Base-by-base conservation (phyloP, 192 early-diverging fungal genomes). In the Entomortierella parvispora region DNA sequence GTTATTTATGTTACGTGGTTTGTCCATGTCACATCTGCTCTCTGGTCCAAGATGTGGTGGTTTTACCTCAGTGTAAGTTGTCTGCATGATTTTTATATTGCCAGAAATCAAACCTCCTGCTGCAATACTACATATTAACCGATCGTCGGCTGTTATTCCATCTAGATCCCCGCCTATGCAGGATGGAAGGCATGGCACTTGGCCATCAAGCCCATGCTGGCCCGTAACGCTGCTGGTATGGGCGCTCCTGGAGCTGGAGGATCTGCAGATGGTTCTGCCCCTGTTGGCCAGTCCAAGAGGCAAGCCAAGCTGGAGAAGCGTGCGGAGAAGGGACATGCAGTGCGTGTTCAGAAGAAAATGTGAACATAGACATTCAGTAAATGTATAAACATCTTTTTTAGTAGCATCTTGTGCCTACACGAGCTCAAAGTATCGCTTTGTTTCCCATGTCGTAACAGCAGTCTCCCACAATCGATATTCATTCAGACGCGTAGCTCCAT, bases 1-100 rank as follows among this genome's bases (percentile, higher is more conserved):
- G 87, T 93, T 50, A 91, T 95, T 53, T 95, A 95, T 53, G 83
- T 95, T 33, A 89, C 91, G 20, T 94, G 92, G 92, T 86, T 90
- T 58, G 90, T 90, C 34, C 91, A 92, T 71, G 67, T 89, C 37
- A 80, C 81, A 9, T 88, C 88, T 25, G 88, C 88, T 22, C 81
- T 89, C 25, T 91, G 84, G 49, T 69, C 72, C 44, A 83, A 86
- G 65, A 71, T 81, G 61, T 89, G 81, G 88, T 86, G 70, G 61
- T 68, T 76, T 34, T 83, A 82, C 31, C 66, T 83, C 29, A 52
- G 74, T 47, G 87, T 85, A 82, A 70, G 81, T 68, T 42, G 1
- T 44, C 31, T 25, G n/a, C 31, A 12, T n/a, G 1, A 26, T 25
- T 29, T 20, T 32, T 61, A 22, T 47, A 14, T 25, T 31, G 15